Conservation (phyloP, 345 rosid genomes). For the Citrus cavaleriei region DNA sequence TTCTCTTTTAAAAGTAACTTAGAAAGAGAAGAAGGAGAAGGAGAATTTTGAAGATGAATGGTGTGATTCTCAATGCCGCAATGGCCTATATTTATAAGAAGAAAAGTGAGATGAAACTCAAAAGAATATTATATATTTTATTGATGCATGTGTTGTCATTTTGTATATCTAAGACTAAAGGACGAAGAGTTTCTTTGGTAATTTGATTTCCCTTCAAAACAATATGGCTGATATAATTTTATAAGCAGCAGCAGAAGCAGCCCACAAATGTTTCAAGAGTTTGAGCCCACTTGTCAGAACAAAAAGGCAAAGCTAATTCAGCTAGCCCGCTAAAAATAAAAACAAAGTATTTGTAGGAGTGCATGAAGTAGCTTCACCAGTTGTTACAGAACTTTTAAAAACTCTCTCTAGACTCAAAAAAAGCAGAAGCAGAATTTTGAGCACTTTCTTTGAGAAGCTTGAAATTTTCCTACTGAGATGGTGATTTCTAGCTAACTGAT, state of each 20-base stretch:
- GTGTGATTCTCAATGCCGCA: neutral
- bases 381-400: neutral
- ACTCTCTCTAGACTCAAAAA: neutral
- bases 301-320: neutral
- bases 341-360: no score
- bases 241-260: slow-evolving; percentile 1
- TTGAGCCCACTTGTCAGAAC: slow-evolving; percentile 24
- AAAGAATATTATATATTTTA: slow-evolving; percentile 1
- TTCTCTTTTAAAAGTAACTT: neutral
- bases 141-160: slow-evolving; percentile 9
- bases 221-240: slow-evolving; percentile 30
- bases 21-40: neutral
- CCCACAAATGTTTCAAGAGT: neutral
- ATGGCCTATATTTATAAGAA: slow-evolving; percentile 46
- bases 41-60: neutral
- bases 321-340: slow-evolving; percentile 21
- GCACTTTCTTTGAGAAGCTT: neutral
- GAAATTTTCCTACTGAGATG: neutral
- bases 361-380: neutral
- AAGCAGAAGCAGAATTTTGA: neutral
- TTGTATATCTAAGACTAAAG: slow-evolving; percentile 11
- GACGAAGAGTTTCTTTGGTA: slow-evolving; percentile 33
- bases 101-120: slow-evolving; percentile 7
- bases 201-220: neutral
- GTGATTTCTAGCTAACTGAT: neutral